Conservation (phyloP, 2,329 filamentous ascomycete species). For the Fusarium sp. region DNA sequence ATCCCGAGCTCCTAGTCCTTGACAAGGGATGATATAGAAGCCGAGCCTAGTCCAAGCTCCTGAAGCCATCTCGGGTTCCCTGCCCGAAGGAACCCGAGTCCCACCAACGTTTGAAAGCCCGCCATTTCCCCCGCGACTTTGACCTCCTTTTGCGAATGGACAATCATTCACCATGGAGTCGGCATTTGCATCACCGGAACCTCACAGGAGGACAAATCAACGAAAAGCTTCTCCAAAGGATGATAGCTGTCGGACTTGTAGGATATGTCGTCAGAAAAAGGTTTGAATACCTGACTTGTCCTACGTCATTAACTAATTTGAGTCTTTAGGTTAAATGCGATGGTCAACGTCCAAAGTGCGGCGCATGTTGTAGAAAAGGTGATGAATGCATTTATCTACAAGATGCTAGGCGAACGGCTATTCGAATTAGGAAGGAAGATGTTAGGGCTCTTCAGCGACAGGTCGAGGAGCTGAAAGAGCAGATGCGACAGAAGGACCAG, state of each 20-base stretch:
- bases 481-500: neutral
- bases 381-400: slow-evolving; percentile 1
- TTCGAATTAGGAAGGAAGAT: slow-evolving; percentile 4
- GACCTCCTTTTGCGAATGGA: neutral
- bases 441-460: slow-evolving; percentile 5
- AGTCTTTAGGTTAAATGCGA: neutral
- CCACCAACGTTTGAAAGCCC: slow-evolving; percentile 1
- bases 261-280: slow-evolving; percentile 2
- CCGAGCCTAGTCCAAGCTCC: neutral
- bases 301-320: neutral
- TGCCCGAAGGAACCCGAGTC: slow-evolving; percentile 4
- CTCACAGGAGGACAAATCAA: neutral
- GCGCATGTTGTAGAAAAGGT: neutral
- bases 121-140: neutral
- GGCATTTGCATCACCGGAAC: slow-evolving; percentile 6
- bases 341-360: neutral
- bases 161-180: neutral
- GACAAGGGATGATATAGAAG: neutral
- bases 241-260: slow-evolving; percentile 3
- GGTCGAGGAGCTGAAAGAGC: slow-evolving; percentile 3
- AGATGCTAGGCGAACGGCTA: neutral
- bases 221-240: neutral
- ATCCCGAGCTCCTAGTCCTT: neutral
- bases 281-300: neutral
- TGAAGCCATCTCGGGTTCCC: slow-evolving; percentile 7